These are phyloP conservation scores for Medicago arabica DNA, from an alignment of 306 rosid species.

Conservation along the genomic window DNA sequence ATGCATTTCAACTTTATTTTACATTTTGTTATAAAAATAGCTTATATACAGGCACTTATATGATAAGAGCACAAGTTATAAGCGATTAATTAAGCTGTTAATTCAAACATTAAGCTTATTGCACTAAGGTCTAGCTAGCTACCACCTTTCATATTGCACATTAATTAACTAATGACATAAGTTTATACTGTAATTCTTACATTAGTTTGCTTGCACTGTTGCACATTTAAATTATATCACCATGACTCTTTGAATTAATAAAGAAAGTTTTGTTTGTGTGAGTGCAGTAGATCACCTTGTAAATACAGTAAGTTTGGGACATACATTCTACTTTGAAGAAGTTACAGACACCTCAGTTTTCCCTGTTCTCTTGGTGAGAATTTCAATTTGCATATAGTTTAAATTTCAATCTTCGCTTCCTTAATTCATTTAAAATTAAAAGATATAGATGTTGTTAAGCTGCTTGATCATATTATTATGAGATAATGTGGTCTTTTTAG, in stretches of 20 bases:
- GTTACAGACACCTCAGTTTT: constrained; percentile 77
- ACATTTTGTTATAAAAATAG: not conserved
- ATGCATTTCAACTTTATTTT: not conserved
- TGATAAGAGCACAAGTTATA: not conserved
- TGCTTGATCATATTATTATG: not conserved
- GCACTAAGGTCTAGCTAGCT: not conserved
- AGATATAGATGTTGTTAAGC: not conserved
- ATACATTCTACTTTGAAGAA: constrained; percentile 88
- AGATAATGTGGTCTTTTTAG: constrained; percentile 42
- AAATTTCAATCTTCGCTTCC: not conserved
- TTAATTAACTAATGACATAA: not conserved
- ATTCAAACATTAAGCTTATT: not conserved
- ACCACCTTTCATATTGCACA: not conserved
- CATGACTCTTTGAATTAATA: not conserved
- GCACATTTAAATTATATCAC: not conserved
- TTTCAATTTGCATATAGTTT: constrained; percentile 6
- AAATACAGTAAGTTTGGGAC: constrained; percentile 86
- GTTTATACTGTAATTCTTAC: not conserved
- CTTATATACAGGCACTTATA: not conserved
- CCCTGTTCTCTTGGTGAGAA: constrained; percentile 76
- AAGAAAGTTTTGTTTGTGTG: not conserved
- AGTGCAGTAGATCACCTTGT: constrained; percentile 87
- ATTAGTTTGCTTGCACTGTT: not conserved
- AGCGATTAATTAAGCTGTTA: not conserved
- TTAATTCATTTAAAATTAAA: not conserved